Percentiles rank a stretch among this genome's conserved stretches.
Conservation (phyloP, 2,329 filamentous ascomycete genomes). For the Hypoxylon sp. region DNA sequence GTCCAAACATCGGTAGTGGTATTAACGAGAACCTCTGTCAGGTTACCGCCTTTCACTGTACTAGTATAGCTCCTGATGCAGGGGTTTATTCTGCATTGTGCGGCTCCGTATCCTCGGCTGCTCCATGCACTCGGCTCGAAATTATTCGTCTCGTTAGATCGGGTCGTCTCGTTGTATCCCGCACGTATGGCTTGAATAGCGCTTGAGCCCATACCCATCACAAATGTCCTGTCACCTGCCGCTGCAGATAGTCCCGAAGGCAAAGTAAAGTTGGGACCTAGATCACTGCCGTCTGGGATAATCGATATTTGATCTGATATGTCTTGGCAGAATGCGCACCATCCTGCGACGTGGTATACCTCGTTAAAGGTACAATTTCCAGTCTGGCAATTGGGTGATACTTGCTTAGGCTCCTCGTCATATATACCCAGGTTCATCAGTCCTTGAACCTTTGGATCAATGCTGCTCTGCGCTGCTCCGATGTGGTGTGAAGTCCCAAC, state of each 20-base stretch:
- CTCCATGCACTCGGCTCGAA: constrained; percentile 17
- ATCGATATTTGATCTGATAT: constrained; percentile 24
- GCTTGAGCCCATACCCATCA: background rate
- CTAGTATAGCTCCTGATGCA: constrained; percentile 23
- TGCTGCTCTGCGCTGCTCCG: constrained; percentile 1
- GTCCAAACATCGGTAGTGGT: constrained; percentile 1
- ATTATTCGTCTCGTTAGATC: background rate
- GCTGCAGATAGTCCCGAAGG: constrained; percentile 23
- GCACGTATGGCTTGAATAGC: constrained; percentile 20
- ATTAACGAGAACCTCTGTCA: constrained; percentile 26
- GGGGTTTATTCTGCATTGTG: constrained; percentile 22
- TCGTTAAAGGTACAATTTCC: constrained; percentile 32
- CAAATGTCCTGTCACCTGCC: constrained; percentile 9
- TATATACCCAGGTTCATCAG: constrained; percentile 29
- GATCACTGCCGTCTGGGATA: background rate
- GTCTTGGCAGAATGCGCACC: constrained; percentile 29
- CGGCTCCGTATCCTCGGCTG: constrained; percentile 24
- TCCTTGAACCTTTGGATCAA: constrained; percentile 12
- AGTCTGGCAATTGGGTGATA: constrained; percentile 15
- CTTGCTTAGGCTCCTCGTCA: constrained; percentile 9
- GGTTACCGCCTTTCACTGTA: constrained; percentile 7
- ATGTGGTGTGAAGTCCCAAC: constrained; percentile 20
- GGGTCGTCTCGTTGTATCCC: background rate
- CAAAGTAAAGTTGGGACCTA: constrained; percentile 20
- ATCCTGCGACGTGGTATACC: constrained; percentile 22